phyloP scores from a whole-genome alignment of 371 early-diverging fungal species.

The Lichtheimia ornata region DNA sequence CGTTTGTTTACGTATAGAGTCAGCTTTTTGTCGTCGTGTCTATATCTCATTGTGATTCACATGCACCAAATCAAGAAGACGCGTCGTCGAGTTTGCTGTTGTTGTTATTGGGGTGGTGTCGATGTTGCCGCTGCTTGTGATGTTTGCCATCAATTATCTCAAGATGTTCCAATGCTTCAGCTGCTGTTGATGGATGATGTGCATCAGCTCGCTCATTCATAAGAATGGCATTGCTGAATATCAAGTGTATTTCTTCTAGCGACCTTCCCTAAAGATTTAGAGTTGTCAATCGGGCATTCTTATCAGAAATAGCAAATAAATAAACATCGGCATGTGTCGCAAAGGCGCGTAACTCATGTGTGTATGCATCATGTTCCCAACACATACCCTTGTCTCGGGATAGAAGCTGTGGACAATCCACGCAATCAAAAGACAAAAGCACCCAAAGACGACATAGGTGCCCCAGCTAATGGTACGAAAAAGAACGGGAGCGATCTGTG shows the following conservation, averaged over 20 bases:
- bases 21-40: not conserved
- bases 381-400: slow-evolving; percentile 74
- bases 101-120: too few relatives aligned
- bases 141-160: slow-evolving; percentile 5
- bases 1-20: slow-evolving; percentile 9
- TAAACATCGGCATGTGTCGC: not conserved
- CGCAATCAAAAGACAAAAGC: slow-evolving; percentile 57
- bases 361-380: not conserved
- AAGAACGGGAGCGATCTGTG: slow-evolving; percentile 59
- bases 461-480: slow-evolving; percentile 59
- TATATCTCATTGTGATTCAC: too few relatives aligned
- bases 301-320: not conserved
- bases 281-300: not conserved
- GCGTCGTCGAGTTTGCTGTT: too few relatives aligned
- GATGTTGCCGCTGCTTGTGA: too few relatives aligned
- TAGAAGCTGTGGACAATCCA: slow-evolving; percentile 64
- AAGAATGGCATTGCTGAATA: slow-evolving; percentile 46
- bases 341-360: not conserved
- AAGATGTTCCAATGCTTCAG: slow-evolving; percentile 29
- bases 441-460: slow-evolving; percentile 66
- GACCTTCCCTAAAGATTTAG: slow-evolving; percentile 31
- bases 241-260: slow-evolving; percentile 49
- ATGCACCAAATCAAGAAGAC: too few relatives aligned
- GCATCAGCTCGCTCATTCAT: slow-evolving; percentile 45
- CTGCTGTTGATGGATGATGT: slow-evolving; percentile 53